Conservation (phyloP, 805 yeast species). For the Candida boidinii region DNA sequence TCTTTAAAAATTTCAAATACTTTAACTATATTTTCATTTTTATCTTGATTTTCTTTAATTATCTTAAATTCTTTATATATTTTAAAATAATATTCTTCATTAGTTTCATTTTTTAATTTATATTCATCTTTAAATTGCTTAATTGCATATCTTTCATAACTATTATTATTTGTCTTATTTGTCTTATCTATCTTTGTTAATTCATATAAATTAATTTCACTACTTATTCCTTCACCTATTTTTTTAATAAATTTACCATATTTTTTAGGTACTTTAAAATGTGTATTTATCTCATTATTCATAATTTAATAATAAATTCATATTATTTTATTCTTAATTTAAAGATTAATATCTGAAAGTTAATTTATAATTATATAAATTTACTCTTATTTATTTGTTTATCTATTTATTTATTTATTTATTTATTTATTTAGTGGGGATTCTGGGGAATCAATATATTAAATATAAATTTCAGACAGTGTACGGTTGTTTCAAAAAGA, state of each 20-base stretch:
- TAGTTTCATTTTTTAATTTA: conserved; percentile 37
- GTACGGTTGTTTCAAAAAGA: too few relatives aligned
- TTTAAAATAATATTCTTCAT: conserved; percentile 29
- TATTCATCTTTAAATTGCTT: conserved; percentile 33
- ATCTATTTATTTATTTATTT: too few relatives aligned
- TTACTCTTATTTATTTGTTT: too few relatives aligned
- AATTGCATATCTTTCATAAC: conserved; percentile 26
- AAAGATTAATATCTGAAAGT: too few relatives aligned
- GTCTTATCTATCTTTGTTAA: too few relatives aligned
- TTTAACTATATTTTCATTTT: conserved; percentile 25
- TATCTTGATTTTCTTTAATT: conserved; percentile 15
- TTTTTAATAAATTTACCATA: conserved; percentile 9
- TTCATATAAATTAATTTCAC: conserved; percentile 8
- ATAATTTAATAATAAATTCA: too few relatives aligned
- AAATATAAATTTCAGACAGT: too few relatives aligned
- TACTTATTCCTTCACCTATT: conserved; percentile 12
- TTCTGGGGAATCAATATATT: too few relatives aligned
- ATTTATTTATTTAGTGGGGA: too few relatives aligned
- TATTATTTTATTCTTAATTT: too few relatives aligned
- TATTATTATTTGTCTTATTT: conserved; percentile 1
- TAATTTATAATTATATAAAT: too few relatives aligned
- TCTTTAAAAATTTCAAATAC: conserved; percentile 24
- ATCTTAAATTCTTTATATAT: conserved; percentile 29
- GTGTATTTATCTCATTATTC: too few relatives aligned
- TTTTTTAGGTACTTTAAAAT: conserved; percentile 2